Base-by-base conservation (phyloP, 2,329 filamentous ascomycete genomes). In the Ophiostoma triangulosporum region DNA sequence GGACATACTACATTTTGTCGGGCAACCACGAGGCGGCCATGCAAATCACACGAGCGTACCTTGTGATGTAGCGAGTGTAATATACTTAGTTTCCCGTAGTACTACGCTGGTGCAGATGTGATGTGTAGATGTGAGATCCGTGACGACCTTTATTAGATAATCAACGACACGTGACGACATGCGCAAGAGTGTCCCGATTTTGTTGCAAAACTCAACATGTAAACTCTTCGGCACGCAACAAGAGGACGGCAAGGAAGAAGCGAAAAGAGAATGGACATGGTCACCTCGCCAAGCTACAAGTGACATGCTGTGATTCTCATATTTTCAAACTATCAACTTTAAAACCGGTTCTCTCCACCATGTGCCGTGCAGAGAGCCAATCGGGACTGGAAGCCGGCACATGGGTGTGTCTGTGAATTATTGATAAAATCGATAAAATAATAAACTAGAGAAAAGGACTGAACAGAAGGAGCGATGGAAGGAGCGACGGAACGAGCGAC, bases 11-110 rank as follows among this genome's bases (percentile, higher is more conserved):
- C 64, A 73, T 77, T 12, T 68, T 83, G 45, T 75, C 74, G 53
- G 86, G 84, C 14, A 82, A 88, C 65, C 64, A 75, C 15, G 69
- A 73, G 54, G 73, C 76, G 14, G 84, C 84, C 11, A 74, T 72
- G 63, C 69, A 67, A 26, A 67, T 90, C 50, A 83, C 83, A 5
- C 73, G 78, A 57, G 69, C 73, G 60, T 85, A 74, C 67, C 66
- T 83, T 54, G 71, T 78, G 46, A 64, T 78, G 56, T 76, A 53
- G 35, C 5, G 29, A 6, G n/a, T n/a, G n/a, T n/a, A n/a, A n/a
- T n/a, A n/a, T n/a, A n/a, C n/a, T n/a, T n/a, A n/a, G n/a, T n/a
- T n/a, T n/a, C n/a, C n/a, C n/a, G n/a, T n/a, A n/a, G n/a, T n/a
- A n/a, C n/a, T n/a, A n/a, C n/a, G n/a, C n/a, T n/a, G n/a, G n/a